Evolutionary conservation across 2,329 filamentous ascomycete genomes (phyloP).

Genomic region (Uncinocarpus reesii): DNA sequence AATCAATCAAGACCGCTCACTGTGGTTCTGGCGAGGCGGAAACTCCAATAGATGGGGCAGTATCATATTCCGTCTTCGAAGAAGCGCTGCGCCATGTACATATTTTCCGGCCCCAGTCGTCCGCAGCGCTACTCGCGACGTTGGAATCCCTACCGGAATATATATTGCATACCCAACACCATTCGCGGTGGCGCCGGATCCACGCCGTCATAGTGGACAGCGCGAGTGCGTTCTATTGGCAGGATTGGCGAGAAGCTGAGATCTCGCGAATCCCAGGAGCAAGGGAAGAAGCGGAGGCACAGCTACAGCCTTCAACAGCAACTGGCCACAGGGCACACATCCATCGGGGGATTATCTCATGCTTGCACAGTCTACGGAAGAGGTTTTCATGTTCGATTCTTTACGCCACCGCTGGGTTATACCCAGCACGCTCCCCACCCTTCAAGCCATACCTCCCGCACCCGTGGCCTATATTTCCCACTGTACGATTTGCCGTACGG

Average conservation of each 20-base stretch:
- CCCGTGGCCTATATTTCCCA: conserved; percentile 33
- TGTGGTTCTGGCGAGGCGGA: conserved; percentile 5
- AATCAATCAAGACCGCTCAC: not conserved
- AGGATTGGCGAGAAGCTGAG: conserved; percentile 39
- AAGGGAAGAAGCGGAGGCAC: not conserved
- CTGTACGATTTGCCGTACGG: conserved; percentile 30
- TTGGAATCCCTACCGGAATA: conserved; percentile 41
- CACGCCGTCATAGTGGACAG: conserved; percentile 47
- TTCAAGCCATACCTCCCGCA: conserved; percentile 29
- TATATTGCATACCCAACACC: conserved; percentile 40
- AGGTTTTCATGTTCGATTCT: conserved; percentile 32
- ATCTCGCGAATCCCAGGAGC: conserved; percentile 20
- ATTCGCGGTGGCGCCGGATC: conserved; percentile 39
- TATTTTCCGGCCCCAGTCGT: conserved; percentile 47
- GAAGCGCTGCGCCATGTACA: conserved; percentile 46
- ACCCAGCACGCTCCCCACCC: conserved; percentile 18
- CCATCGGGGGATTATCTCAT: conserved; percentile 15
- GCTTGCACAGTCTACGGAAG: conserved; percentile 29
- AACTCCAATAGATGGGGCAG: not conserved
- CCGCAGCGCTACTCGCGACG: conserved; percentile 41
- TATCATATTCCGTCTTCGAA: conserved; percentile 20
- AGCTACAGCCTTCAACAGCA: not conserved
- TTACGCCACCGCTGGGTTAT: conserved; percentile 26
- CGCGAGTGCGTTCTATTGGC: conserved; percentile 47
- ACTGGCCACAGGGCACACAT: not conserved